Base-by-base conservation (phyloP, 129 eudicot species). In the Chrysanthemum makinoi region DNA sequence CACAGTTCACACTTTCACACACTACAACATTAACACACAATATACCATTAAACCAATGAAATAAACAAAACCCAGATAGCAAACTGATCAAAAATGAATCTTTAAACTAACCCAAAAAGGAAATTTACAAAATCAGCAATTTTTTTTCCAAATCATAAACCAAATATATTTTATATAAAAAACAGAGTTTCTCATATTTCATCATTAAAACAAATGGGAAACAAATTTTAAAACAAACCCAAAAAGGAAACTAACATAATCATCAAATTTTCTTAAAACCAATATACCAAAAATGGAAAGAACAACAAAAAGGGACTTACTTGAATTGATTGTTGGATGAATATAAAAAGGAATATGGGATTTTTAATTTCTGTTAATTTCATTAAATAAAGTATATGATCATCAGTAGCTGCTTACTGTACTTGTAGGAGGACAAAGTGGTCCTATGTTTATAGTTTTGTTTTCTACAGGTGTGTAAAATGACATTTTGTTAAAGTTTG, bases 401-500 rank as follows among this genome's bases (percentile, higher is more conserved):
- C 46, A 39, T 35, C 44, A 51, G 57, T 52, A 10, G 66, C 19
- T 15, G 72, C 76, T 39, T 70, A 77, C 67, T 63, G 81, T 77
- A 77, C 72, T 53, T 77, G 81, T 77, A 70, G 81, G 81, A 46
- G 20, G 54, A 62, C 12, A 53, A 78, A 65, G 68, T 55, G 72
- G 76, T 65, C 76, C 76, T 64, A 47, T 52, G 20, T 44, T 56
- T 62, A 2, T 28, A 39, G 43, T 26, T 52, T 16, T 44, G 1
- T 4, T 12, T 62, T 77, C 28, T 46, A 63, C 70, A 26, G 64
- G 73, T 73, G 72, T 46, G 43, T 50, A 17, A 65, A 44, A 10
- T 71, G 62, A 64, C 7, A 28, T 54, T 17, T 46, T 12, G 0
- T 19, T 1, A 64, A 22, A 70, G 72, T 71, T 0, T 63, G 55